Conservation (phyloP, 768 basidiomycete genomes). For the Mycena indigotica region DNA sequence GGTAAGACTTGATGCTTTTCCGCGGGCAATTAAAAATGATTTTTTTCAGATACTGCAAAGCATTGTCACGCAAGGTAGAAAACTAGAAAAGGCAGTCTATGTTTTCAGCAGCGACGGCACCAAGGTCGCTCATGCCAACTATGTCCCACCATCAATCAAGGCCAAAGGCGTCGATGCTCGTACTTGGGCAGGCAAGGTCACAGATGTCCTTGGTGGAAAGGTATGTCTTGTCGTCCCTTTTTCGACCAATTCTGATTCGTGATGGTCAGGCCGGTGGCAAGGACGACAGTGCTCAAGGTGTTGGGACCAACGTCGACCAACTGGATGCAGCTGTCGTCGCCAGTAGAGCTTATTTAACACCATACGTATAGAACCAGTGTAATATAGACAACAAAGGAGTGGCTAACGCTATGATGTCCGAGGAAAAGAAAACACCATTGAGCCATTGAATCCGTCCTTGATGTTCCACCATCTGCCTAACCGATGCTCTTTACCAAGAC, state of each 20-base stretch:
- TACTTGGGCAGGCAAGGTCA: constrained; percentile 81
- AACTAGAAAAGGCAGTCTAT: constrained; percentile 82
- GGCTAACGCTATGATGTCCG: constrained; percentile 29
- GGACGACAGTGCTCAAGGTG: constrained; percentile 88
- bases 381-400: neutral
- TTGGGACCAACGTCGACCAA: constrained; percentile 67
- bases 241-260: too few relatives aligned
- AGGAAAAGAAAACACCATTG: constrained; percentile 63
- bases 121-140: constrained; percentile 89
- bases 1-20: constrained; percentile 39
- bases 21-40: neutral
- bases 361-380: constrained; percentile 12
- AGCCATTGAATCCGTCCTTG: constrained; percentile 77
- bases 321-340: constrained; percentile 66
- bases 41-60: constrained; percentile 68
- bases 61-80: constrained; percentile 76
- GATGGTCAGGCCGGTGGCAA: constrained; percentile 95
- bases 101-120: constrained; percentile 80
- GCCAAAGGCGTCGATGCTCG: constrained; percentile 78
- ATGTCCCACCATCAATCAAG: constrained; percentile 61
- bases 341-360: constrained; percentile 49
- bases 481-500: constrained; percentile 84
- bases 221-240: constrained; percentile 37
- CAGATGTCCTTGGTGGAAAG: constrained; percentile 87
- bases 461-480: constrained; percentile 86